These are phyloP conservation scores for Melanogaster broomeanus DNA, from an alignment of 768 basidiomycete genomes.

Conservation along the genomic window DNA sequence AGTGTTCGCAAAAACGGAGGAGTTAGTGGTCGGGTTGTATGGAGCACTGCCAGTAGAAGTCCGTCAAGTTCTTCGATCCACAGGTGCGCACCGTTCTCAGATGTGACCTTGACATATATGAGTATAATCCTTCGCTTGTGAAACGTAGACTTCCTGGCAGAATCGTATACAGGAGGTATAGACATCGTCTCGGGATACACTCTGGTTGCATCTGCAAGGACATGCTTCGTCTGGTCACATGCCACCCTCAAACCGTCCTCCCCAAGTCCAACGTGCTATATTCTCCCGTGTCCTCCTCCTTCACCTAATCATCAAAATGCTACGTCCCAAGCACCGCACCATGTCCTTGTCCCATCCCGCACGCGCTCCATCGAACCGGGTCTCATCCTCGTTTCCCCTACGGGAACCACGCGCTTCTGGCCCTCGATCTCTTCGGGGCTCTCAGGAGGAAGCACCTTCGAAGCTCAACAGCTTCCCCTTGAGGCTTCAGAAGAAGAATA, in stretches of 20 bases:
- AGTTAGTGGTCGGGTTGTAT: constrained; percentile 67
- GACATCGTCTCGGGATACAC: constrained; percentile 75
- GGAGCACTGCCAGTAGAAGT: constrained; percentile 73
- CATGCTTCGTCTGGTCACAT: constrained; percentile 86
- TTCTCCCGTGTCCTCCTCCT: constrained; percentile 69
- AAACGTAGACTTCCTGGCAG: constrained; percentile 65
- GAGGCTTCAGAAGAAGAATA: constrained; percentile 51
- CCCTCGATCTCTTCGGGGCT: constrained; percentile 83
- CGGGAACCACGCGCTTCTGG: constrained; percentile 84
- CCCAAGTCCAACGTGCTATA: constrained; percentile 71
- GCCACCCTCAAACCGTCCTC: constrained; percentile 65
- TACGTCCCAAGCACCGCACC: constrained; percentile 50
- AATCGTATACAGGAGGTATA: constrained; percentile 68
- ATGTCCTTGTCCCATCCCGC: constrained; percentile 66
- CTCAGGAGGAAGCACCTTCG: constrained; percentile 71
- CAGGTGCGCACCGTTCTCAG: constrained; percentile 43
- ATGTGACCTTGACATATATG: too few relatives aligned
- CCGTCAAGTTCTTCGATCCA: constrained; percentile 66
- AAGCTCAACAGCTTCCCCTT: constrained; percentile 47
- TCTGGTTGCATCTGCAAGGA: constrained; percentile 67
- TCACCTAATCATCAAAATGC: constrained; percentile 42
- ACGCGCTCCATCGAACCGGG: constrained; percentile 66
- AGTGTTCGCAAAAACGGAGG: constrained; percentile 72
- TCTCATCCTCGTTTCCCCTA: constrained; percentile 71
- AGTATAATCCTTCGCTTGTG: too few relatives aligned